These are phyloP conservation scores for Colletotrichum euphorbiae DNA, from an alignment of 2,329 filamentous ascomycete species.

Conservation along the genomic window DNA sequence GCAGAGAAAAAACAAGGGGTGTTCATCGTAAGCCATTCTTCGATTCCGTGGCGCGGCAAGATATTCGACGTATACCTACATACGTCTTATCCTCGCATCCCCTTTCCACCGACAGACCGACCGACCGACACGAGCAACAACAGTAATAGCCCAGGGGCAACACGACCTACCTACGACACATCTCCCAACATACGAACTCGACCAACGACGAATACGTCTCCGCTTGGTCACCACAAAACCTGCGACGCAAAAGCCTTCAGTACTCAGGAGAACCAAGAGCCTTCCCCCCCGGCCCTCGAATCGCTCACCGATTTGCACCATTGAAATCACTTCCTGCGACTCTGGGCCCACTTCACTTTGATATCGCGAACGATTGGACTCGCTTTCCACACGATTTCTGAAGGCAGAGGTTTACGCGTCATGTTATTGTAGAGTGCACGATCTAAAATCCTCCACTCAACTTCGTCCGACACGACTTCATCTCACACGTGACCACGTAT, in stretches of 20 bases:
- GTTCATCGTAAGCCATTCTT: conserved; percentile 36
- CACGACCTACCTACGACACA: conserved; percentile 35
- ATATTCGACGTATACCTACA: conserved; percentile 2
- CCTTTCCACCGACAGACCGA: conserved; percentile 4
- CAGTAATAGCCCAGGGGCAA: conserved; percentile 37
- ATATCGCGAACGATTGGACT: conserved; percentile 15
- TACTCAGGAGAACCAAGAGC: conserved; percentile 42
- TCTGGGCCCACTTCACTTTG: conserved; percentile 16
- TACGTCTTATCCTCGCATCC: conserved; percentile 15
- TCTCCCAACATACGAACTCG: conserved; percentile 18
- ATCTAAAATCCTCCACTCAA: conserved; percentile 11
- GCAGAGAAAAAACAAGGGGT: conserved; percentile 31
- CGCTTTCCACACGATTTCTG: conserved; percentile 7
- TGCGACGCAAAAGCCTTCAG: conserved; percentile 55
- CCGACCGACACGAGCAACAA: conserved; percentile 35
- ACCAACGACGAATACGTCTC: conserved; percentile 22
- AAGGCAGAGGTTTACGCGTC: neutral
- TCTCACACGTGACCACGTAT: neutral
- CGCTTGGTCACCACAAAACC: conserved; percentile 41
- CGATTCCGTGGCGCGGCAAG: conserved; percentile 38
- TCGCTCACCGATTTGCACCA: conserved; percentile 34
- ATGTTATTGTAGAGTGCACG: conserved; percentile 34
- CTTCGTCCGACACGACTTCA: neutral
- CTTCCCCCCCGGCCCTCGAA: too few species aligned
- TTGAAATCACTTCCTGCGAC: conserved; percentile 19